Base-by-base conservation (phyloP, 495 filamentous ascomycete species). In the Neohortaea acidophila region DNA sequence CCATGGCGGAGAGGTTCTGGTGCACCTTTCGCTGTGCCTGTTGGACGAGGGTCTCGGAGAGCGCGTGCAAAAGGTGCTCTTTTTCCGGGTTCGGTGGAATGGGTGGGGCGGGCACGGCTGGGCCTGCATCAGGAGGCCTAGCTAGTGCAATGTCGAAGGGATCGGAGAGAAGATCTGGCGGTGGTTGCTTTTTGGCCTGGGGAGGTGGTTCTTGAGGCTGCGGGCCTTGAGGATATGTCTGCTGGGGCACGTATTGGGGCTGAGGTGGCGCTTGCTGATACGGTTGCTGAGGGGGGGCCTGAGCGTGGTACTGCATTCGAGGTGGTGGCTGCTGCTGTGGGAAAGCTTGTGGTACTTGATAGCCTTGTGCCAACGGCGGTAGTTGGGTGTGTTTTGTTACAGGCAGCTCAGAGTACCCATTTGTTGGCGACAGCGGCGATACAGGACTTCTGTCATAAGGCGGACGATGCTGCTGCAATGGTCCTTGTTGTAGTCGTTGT, bases 71-170 rank as follows among this genome's bases (percentile, higher is more conserved):
- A 18, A 97, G 72, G 23, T 76, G 75, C 55, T 94, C 85, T 54
- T 94, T 97, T 61, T 97, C 84, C 5, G 89, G 89, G 55, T 97
- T 97, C 1, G 84, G 87, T 1, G 89, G 89, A 36, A 93, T 82
- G 9, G 86, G 87, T 0, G 87, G 87, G 0, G 81, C 73, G 21
- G 75, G 66, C 29, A 22, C 54, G 49, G 3, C 59, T n/a, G 54
- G 31, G 71, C 59, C 8, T 73, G 58, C 25, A 32, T 23, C 4
- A 9, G n/a, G 33, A 12, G 39, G 21, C 12, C 21, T 23, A 9
- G 82, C 77, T 22, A 85, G 67, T 33, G 77, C 59, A 14, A 73
- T 58, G 33, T 77, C 73, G 43, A 78, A 83, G 39, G 64, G 74
- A 41, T 62, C 84, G 45, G 68, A 80, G 53, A 70, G 78, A 33